Evolutionary conservation across 176 grass and related monocot species (phyloP), one percentile per base, ranked within the genome.

Genomic region (Zea luxurians): DNA sequence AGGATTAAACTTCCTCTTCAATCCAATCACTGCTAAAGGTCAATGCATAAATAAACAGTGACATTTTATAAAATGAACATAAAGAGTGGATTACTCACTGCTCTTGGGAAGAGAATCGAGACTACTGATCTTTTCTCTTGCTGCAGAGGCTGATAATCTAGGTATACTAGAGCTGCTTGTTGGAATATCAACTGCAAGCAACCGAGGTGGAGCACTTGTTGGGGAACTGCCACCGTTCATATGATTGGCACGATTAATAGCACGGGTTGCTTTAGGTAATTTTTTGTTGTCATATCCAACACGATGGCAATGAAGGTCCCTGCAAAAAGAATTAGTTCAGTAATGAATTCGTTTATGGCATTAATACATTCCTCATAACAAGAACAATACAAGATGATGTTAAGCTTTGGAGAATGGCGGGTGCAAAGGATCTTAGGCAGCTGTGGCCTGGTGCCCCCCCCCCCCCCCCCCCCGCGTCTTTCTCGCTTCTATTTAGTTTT

Each of bases 201-300:
- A 64, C 34, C 66, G 71, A 70, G 43, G 61, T 60, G 76, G 53
- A 60, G 40, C 41, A 76, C 68, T 81, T 79, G 54, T 2, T 62
- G 63, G 63, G 66, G 58, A 71, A 71, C 67, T 52, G 43, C 55
- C 47, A 64, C 17, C 48, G 54, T 78, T 76, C 18, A 74, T 81
- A 57, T 86, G 61, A 53, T 75, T 88, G 49, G 40, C 55, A 43
- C 71, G 81, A 71, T 75, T 57, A 61, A 77, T 48, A 82, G 80
- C 81, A 82, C 85, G 74, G 75, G 83, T 67, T 81, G 84, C 68
- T 91, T 88, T 79, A 66, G 86, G 81, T 67, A 85, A 76, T 60
- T 83, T 85, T 70, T 97, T 97, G 48, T 97, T 97, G 61, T 89
- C 88, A 78, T 97, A 97, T 45, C 93, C 93, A 80, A 97, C 74